Evolutionary conservation across 2,329 filamentous ascomycete genomes (phyloP).

Genomic region (Periconia macrospinosa): DNA sequence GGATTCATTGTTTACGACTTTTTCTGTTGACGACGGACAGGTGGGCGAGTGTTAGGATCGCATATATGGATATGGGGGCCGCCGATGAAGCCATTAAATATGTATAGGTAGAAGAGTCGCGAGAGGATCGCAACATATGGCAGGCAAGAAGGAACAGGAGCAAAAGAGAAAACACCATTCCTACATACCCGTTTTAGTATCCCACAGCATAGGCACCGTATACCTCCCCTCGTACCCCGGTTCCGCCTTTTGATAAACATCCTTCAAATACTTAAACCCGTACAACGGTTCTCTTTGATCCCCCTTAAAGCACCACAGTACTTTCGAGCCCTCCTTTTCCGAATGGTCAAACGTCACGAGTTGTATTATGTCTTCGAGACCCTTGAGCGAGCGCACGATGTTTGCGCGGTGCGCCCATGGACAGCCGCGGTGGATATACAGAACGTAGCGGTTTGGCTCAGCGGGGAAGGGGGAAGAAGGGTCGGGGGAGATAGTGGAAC

Average conservation of each 20-base stretch:
- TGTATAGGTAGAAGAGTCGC: too few relatives aligned
- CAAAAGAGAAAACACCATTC: too few relatives aligned
- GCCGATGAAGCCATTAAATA: too few relatives aligned
- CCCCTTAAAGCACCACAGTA: slow-evolving; percentile 12
- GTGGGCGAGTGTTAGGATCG: background rate
- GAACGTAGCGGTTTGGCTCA: slow-evolving; percentile 57
- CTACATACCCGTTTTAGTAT: slow-evolving; percentile 55
- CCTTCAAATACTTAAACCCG: slow-evolving; percentile 45
- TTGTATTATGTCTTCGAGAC: slow-evolving; percentile 49
- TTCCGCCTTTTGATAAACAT: slow-evolving; percentile 73
- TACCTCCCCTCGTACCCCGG: slow-evolving; percentile 58
- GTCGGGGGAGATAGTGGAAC: too few relatives aligned
- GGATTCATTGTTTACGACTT: slow-evolving; percentile 37
- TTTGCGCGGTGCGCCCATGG: slow-evolving; percentile 61
- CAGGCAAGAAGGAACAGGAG: too few relatives aligned
- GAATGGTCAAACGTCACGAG: too few relatives aligned
- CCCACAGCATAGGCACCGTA: slow-evolving; percentile 77
- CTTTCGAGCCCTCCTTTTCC: too few relatives aligned
- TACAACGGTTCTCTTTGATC: slow-evolving; percentile 24
- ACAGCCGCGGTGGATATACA: slow-evolving; percentile 63
- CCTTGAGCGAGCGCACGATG: slow-evolving; percentile 52
- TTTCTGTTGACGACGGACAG: slow-evolving; percentile 11
- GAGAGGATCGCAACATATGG: too few relatives aligned
- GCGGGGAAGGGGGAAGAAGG: slow-evolving; percentile 52
- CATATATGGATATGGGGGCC: too few relatives aligned